Evolutionary conservation across 352 stramenopile genomes (phyloP).

Genomic region (Phytophthora ohioensis): DNA sequence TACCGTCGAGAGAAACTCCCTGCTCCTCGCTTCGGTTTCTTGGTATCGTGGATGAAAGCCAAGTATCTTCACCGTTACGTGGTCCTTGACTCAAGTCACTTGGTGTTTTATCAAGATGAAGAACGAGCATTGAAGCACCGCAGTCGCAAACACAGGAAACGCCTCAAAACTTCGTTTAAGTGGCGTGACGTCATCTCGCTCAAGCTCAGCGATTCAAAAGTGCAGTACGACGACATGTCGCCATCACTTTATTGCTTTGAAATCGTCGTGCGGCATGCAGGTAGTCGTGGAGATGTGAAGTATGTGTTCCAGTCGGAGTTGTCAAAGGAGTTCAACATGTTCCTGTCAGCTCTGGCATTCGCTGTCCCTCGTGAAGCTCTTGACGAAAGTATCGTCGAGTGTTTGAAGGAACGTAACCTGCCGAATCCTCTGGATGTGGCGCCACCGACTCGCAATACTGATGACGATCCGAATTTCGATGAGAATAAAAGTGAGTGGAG

Average conservation of each 20-base stretch:
- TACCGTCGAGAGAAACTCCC: slow-evolving; percentile 75
- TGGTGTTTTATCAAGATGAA: slow-evolving; percentile 89
- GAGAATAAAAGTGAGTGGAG: slow-evolving; percentile 86
- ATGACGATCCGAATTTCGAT: slow-evolving; percentile 58
- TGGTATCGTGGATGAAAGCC: slow-evolving; percentile 75
- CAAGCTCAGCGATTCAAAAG: slow-evolving; percentile 69
- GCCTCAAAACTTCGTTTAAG: slow-evolving; percentile 78
- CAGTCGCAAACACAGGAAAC: slow-evolving; percentile 76
- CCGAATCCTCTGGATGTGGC: slow-evolving; percentile 59
- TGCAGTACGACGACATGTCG: slow-evolving; percentile 88
- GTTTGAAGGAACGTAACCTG: slow-evolving; percentile 67
- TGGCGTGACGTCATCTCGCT: slow-evolving; percentile 76
- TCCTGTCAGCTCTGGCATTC: slow-evolving; percentile 75
- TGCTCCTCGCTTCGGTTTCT: slow-evolving; percentile 50
- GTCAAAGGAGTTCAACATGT: slow-evolving; percentile 82
- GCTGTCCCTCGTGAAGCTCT: slow-evolving; percentile 68
- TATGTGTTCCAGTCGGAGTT: slow-evolving; percentile 83
- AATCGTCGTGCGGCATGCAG: slow-evolving; percentile 63
- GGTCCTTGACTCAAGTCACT: slow-evolving; percentile 70
- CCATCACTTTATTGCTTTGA: slow-evolving; percentile 85
- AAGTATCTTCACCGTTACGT: slow-evolving; percentile 88
- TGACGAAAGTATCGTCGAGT: slow-evolving; percentile 71
- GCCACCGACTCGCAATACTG: slow-evolving; percentile 32
- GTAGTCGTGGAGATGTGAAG: slow-evolving; percentile 66
- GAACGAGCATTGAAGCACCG: slow-evolving; percentile 82